A percentile compares a stretch with the other conserved stretches of the same genome.
phyloP scores from a whole-genome alignment of 345 rosid species.

The Gossypium raimondii region DNA sequence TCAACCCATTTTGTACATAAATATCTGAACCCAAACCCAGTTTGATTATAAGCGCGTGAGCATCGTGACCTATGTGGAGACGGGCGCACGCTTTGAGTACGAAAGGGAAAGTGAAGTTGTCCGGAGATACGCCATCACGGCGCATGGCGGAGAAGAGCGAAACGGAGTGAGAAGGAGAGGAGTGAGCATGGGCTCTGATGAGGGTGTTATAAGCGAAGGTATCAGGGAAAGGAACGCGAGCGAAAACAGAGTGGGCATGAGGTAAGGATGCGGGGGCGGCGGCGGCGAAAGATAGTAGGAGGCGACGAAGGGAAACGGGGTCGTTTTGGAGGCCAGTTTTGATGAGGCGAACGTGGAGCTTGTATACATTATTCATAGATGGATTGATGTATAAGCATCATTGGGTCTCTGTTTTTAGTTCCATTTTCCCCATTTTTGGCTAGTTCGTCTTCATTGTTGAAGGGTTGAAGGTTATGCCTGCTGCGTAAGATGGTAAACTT shows the following conservation, averaged over 20 bases:
- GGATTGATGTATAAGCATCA: not conserved
- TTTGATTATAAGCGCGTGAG: slow-evolving; percentile 40
- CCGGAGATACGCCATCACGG: slow-evolving; percentile 28
- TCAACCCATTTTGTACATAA: slow-evolving; percentile 39
- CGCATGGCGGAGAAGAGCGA: slow-evolving; percentile 39
- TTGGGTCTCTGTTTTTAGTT: not conserved
- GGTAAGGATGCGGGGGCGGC: slow-evolving; percentile 26
- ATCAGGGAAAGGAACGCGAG: slow-evolving; percentile 25
- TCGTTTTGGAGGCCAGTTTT: slow-evolving; percentile 26
- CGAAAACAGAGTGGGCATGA: slow-evolving; percentile 32
- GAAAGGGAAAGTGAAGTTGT: slow-evolving; percentile 55
- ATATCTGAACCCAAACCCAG: slow-evolving; percentile 31
- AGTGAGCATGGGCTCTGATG: slow-evolving; percentile 37
- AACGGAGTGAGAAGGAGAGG: slow-evolving; percentile 32
- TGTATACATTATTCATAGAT: slow-evolving; percentile 32
- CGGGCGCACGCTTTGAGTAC: slow-evolving; percentile 49
- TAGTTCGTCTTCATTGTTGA: not conserved
- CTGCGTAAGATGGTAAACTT: no score
- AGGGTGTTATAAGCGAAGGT: slow-evolving; percentile 44
- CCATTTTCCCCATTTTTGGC: not conserved
- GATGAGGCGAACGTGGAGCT: slow-evolving; percentile 30
- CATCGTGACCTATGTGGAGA: slow-evolving; percentile 24
- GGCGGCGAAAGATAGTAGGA: slow-evolving; percentile 29
- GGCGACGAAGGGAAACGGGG: slow-evolving; percentile 28
- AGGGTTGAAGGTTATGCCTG: no score